Percentiles rank a stretch among this genome's conserved stretches.
phyloP scores from a whole-genome alignment of 768 basidiomycete genomes.

The Macrolepiota albuminosa region DNA sequence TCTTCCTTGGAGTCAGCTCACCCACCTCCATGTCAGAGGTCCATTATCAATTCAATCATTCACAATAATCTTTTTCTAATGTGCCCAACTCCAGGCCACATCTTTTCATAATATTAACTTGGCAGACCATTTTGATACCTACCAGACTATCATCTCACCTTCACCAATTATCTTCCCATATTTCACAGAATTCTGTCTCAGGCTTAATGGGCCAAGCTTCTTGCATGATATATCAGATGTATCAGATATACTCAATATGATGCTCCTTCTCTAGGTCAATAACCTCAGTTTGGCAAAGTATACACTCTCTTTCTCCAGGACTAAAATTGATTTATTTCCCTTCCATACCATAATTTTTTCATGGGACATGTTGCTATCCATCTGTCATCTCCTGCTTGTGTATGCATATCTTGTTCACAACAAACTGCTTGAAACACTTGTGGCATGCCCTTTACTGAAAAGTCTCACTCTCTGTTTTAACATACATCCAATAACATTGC shows the following conservation, averaged over 20 bases:
- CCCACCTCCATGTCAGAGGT: background rate
- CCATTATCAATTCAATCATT: background rate
- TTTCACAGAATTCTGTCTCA: background rate
- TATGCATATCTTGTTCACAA: background rate
- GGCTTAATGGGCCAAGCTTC: background rate
- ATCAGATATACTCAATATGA: background rate
- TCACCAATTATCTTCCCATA: background rate
- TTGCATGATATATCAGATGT: background rate
- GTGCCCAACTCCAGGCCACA: background rate
- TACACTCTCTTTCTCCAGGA: background rate
- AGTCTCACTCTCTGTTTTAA: background rate
- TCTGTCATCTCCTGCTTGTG: background rate
- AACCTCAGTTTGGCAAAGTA: background rate
- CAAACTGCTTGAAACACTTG: background rate
- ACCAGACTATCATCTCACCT: background rate
- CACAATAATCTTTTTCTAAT: background rate
- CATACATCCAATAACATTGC: background rate
- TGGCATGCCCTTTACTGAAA: background rate
- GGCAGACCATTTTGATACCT: background rate
- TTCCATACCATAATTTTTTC: background rate
- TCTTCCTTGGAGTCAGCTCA: conserved; percentile 3
- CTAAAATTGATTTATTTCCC: background rate
- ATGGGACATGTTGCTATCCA: background rate
- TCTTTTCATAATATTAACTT: background rate
- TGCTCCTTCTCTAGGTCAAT: background rate